phyloP scores from a whole-genome alignment of 148 eudicot species.

The Chenopodium album region DNA sequence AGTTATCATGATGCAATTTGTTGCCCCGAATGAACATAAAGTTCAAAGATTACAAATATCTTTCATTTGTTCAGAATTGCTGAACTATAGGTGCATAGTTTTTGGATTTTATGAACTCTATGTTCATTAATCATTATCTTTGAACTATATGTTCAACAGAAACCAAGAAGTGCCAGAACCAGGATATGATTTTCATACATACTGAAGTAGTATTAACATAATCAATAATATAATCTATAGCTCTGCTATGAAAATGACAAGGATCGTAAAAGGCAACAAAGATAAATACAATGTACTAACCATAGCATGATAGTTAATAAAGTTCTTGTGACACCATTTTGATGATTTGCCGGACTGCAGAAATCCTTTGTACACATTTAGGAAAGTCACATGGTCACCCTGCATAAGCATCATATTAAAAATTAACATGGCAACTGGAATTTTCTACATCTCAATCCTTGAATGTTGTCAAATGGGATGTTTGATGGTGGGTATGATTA shows the following conservation, averaged over 20 bases:
- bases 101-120: no score
- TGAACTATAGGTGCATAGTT: no score
- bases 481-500: background rate
- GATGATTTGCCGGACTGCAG: constrained; percentile 82
- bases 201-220: background rate
- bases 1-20: no score
- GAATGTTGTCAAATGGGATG: background rate
- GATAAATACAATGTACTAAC: constrained; percentile 39
- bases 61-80: no score
- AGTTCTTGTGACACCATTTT: constrained; percentile 93
- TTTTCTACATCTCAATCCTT: background rate
- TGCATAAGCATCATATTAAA: constrained; percentile 34
- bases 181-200: no score
- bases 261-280: background rate
- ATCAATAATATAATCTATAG: background rate
- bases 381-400: constrained; percentile 98
- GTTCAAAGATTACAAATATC: no score
- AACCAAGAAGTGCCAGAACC: no score
- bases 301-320: constrained; percentile 93
- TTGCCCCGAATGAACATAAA: no score
- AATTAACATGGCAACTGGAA: constrained; percentile 11
- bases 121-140: no score
- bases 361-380: constrained; percentile 93
- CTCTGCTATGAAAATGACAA: background rate
- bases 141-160: no score